Evolutionary conservation across 192 early-diverging fungal species (phyloP).

Genomic region (Coemansia sp.): DNA sequence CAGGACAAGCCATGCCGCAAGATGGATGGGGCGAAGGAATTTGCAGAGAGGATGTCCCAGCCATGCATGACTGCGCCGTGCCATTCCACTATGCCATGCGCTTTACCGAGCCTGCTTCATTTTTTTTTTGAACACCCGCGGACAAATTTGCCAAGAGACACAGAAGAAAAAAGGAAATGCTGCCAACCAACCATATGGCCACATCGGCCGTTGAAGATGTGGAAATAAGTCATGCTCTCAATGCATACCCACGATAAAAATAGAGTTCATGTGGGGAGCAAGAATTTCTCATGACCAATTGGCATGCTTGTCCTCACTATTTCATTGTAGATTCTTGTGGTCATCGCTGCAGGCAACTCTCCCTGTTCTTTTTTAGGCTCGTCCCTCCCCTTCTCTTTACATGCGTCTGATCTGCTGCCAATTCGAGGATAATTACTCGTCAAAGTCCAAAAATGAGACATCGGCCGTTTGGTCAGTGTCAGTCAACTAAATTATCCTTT

Average conservation of each 20-base stretch:
- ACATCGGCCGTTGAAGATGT: slow-evolving; percentile 10
- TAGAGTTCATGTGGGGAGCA: slow-evolving; percentile 10
- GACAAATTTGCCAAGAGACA: slow-evolving; percentile 5
- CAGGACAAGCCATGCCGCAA: background rate
- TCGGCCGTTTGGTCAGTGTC: background rate
- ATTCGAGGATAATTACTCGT: background rate
- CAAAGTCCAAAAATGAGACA: background rate
- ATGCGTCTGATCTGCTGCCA: background rate
- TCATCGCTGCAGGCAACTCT: background rate
- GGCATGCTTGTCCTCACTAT: background rate
- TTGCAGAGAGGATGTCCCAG: background rate
- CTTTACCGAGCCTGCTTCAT: background rate
- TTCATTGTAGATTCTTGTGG: background rate
- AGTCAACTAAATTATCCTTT: background rate
- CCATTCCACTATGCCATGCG: background rate
- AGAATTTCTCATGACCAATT: background rate
- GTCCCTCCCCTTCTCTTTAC: background rate
- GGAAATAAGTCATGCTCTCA: background rate
- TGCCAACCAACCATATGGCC: background rate
- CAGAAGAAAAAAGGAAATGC: background rate
- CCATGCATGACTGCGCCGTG: slow-evolving; percentile 14
- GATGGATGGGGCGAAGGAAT: background rate
- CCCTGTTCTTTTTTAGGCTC: background rate
- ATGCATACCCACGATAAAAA: slow-evolving; percentile 10
- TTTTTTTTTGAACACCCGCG: background rate